Conservation (phyloP, 495 filamentous ascomycete species). For the Aspergillus bertholletiae region DNA sequence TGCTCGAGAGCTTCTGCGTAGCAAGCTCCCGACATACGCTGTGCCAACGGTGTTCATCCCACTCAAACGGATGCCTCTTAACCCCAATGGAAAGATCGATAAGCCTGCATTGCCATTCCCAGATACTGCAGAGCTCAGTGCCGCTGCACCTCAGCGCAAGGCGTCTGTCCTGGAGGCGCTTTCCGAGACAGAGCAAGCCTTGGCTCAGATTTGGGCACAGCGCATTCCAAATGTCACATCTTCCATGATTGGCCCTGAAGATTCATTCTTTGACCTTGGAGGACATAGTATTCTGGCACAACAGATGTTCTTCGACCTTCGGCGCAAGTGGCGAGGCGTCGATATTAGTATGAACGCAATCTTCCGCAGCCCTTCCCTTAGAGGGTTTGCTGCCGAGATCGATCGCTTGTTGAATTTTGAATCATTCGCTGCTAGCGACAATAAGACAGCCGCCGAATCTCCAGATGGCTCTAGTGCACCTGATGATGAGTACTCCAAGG, state of each 20-base stretch:
- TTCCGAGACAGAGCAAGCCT: constrained; percentile 62
- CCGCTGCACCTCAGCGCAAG: constrained; percentile 33
- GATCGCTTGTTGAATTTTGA: constrained; percentile 54
- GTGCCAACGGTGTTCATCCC: constrained; percentile 80
- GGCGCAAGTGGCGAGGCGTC: constrained; percentile 57
- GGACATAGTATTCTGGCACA: constrained; percentile 87
- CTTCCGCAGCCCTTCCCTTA: constrained; percentile 71
- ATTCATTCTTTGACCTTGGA: constrained; percentile 83
- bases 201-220: constrained; percentile 66
- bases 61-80: constrained; percentile 77
- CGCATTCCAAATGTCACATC: constrained; percentile 49
- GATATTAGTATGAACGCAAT: constrained; percentile 75
- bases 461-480: constrained; percentile 24
- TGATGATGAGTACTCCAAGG: constrained; percentile 62
- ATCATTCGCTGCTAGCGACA: constrained; percentile 27
- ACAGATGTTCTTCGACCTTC: constrained; percentile 71
- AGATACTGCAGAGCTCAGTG: constrained; percentile 59
- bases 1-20: constrained; percentile 69
- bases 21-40: constrained; percentile 74
- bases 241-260: constrained; percentile 59
- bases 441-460: constrained; percentile 27
- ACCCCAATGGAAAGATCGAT: constrained; percentile 95
- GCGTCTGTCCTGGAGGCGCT: constrained; percentile 37
- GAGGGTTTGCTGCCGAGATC: constrained; percentile 69
- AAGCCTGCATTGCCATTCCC: constrained; percentile 90